Evolutionary conservation across 768 basidiomycete genomes (phyloP), one percentile per base, ranked within the genome.

Genomic region (Rhodotorula graminis): DNA sequence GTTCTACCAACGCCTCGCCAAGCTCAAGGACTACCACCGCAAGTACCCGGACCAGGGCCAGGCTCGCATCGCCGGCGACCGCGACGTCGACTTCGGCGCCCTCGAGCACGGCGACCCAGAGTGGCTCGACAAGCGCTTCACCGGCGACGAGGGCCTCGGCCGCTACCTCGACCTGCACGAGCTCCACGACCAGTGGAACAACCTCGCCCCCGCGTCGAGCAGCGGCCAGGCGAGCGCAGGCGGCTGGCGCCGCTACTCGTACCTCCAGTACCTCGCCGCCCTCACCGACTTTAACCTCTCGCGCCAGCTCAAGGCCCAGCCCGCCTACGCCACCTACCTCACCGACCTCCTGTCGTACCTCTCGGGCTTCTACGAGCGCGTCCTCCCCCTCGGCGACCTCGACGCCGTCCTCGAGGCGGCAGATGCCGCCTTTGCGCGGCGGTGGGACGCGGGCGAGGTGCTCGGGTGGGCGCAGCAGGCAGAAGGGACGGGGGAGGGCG

Each of bases 11-110:
- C 89, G 96, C 84, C 88, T 98, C 85, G 89, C 88, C 80, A 93
- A 91, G 86, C 88, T 98, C 82, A 92, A 94, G 84, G 93, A 94
- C 80, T 92, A 95, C 86, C 89, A 98, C 85, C 86, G 86, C 83
- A 92, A 92, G 85, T 93, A 97, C 85, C 93, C 93, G 84, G 90
- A 94, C 83, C 84, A 90, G 82, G 85, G 86, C 79, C 66, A 56
- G 42, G 61, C 69, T 5, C 15, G 31, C 40, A 57, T 71, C 37
- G 58, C 33, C 11, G 62, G 57, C 16, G 74, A 72, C 60, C 59
- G 66, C 52, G 67, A 62, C 77, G 84, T 92, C 74, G 90, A 93
- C 76, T 81, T 82, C 89, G 91, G 61, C 16, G 72, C 72, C 25
- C 58, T 75, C 52, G 74, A 75, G 62, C 55, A 57, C 9, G 70